Conservation (phyloP, 2,329 filamentous ascomycete species). For the Fusarium circinatum region DNA sequence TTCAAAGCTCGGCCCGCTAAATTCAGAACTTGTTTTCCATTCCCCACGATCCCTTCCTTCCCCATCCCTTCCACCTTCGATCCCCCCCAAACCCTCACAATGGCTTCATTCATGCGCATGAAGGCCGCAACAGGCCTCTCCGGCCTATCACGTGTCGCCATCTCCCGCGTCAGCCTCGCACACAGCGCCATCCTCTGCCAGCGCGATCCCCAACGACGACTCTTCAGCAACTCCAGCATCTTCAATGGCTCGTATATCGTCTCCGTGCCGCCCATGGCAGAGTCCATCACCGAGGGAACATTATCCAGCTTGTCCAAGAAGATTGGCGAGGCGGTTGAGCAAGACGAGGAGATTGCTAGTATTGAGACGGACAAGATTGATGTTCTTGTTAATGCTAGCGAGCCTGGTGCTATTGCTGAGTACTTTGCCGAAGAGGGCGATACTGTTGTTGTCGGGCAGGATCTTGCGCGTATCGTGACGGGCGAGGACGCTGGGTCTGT, state of each 20-base stretch:
- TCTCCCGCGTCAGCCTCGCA: conserved; percentile 23
- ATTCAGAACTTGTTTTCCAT: conserved; percentile 24
- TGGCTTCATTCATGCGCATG: conserved; percentile 40
- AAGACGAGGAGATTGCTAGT: conserved; percentile 47
- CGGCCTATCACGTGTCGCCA: conserved; percentile 28
- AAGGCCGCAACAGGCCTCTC: conserved; percentile 37
- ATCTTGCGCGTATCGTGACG: conserved; percentile 45
- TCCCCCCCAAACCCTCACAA: conserved; percentile 8
- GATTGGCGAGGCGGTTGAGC: conserved; percentile 45
- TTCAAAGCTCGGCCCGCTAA: conserved; percentile 36
- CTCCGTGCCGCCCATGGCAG: conserved; percentile 47
- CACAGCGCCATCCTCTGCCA: conserved; percentile 39
- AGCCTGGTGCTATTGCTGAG: conserved; percentile 43
- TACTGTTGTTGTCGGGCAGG: conserved; percentile 47
- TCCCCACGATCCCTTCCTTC: conserved; percentile 9
- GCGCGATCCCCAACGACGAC: conserved; percentile 37
- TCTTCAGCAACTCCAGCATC: conserved; percentile 34
- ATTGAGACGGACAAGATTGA: conserved; percentile 51
- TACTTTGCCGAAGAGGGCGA: conserved; percentile 48
- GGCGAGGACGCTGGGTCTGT: conserved; percentile 34
- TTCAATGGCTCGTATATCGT: conserved; percentile 41
- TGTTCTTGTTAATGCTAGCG: conserved; percentile 44
- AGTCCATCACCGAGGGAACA: conserved; percentile 49
- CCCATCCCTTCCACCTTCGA: not conserved
- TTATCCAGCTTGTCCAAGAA: conserved; percentile 43